Conservation (phyloP, 805 yeast genomes). For the Nakazawaea anatomiae region DNA sequence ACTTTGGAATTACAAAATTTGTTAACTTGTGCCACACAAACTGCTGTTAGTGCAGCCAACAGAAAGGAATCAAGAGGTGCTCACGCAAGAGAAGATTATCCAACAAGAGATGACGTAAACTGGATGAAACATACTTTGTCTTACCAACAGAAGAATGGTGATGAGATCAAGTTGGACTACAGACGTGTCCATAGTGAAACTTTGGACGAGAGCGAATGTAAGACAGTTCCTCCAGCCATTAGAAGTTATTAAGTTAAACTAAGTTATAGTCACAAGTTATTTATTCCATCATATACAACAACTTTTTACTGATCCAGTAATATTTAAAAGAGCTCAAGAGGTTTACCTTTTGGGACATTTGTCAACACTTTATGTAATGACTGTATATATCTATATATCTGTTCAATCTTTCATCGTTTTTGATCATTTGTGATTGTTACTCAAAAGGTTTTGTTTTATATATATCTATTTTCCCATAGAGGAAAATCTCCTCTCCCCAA, state of each 20-base stretch:
- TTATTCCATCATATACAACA: background rate
- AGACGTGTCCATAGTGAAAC: conserved; percentile 81
- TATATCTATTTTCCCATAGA: too few relatives aligned
- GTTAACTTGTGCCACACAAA: conserved; percentile 95
- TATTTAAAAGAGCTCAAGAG: background rate
- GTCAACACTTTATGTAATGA: too few relatives aligned
- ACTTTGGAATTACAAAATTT: conserved; percentile 94
- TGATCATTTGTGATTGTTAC: background rate
- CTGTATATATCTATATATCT: too few relatives aligned
- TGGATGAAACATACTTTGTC: conserved; percentile 98
- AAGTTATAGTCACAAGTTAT: background rate
- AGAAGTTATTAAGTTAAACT: conserved; percentile 67
- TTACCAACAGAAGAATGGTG: conserved; percentile 77
- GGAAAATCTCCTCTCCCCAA: too few relatives aligned
- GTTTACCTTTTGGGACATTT: too few relatives aligned
- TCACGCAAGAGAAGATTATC: conserved; percentile 97
- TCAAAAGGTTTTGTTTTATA: background rate
- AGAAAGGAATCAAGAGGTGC: conserved; percentile 99
- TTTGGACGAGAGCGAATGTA: conserved; percentile 87
- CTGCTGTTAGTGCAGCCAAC: conserved; percentile 89
- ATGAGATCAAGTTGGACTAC: conserved; percentile 68
- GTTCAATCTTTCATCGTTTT: background rate
- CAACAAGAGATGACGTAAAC: conserved; percentile 89
- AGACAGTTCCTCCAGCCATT: conserved; percentile 93
- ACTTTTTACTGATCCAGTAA: background rate